Conservation (phyloP, 1,284 basidiomycete genomes). For the Marasmius oreades region DNA sequence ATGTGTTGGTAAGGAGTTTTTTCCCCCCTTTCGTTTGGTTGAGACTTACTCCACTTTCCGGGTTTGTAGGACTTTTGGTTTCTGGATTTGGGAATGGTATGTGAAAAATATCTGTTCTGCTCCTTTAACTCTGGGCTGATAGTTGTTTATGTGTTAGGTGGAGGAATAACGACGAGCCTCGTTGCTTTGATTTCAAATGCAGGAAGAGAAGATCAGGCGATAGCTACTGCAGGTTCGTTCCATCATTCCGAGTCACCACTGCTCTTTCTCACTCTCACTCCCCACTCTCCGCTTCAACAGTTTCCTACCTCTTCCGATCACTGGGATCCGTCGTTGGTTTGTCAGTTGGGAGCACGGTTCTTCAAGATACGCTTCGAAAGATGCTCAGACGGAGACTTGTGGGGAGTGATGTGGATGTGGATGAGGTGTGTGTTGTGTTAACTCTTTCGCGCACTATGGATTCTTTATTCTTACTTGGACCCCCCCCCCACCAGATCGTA, state of each 20-base stretch:
- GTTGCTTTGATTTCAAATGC: constrained; percentile 61
- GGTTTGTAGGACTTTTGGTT: neutral
- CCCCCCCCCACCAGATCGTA: neutral
- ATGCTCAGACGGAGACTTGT: constrained; percentile 35
- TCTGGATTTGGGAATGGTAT: constrained; percentile 5
- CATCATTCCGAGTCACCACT: neutral
- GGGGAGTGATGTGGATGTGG: constrained; percentile 5
- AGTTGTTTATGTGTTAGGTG: constrained; percentile 32
- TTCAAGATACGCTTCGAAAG: constrained; percentile 45
- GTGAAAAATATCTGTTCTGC: neutral
- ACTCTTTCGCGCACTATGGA: constrained; percentile 26
- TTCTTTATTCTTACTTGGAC: neutral
- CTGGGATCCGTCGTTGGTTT: constrained; percentile 54
- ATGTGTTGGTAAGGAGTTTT: constrained; percentile 36
- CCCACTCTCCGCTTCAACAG: constrained; percentile 27
- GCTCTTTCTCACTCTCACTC: too few relatives aligned
- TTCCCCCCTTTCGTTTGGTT: constrained; percentile 39
- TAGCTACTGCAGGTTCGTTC: constrained; percentile 55
- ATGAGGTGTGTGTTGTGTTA: neutral
- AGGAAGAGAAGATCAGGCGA: constrained; percentile 54
- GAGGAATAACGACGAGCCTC: constrained; percentile 51
- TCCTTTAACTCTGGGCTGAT: neutral
- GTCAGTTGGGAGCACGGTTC: constrained; percentile 49
- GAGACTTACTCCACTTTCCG: too few relatives aligned
- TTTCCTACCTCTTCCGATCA: constrained; percentile 63